Evolutionary conservation across 305 asterid genomes (phyloP), one percentile per base, ranked within the genome.

Genomic region (Solanum hybrid): DNA sequence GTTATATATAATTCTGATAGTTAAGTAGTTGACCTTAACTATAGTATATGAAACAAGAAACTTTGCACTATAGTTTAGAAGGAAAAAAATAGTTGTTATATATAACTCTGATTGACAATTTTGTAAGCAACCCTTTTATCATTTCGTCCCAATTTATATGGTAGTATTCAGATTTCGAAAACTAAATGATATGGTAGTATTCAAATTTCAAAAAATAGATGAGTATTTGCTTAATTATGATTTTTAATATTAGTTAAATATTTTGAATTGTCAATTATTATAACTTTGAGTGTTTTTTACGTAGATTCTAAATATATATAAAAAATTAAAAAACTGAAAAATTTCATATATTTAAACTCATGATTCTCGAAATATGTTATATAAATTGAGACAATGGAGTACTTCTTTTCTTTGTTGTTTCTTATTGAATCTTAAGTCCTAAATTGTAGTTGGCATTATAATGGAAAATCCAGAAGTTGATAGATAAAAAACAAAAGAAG

Each of bases 141-240:
- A 10, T 1, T 39, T n/a, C n/a, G 12, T 74, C 37, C 0, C 11
- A 74, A 74, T 74, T 74, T 74, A 13, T 74, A 10, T 74, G 0
- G 8, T 13, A 29, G 3, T 4, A 14, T 28, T 13, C 6, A 8
- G 0, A 64, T 64, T 64, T 64, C 12, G 0, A 64, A 22, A 64
- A 64, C 0, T 4, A 64, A 64, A 64, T 2, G 2, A 40, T 40
- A 64, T 2, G 2, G 12, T 40, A 28, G 2, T 7, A 6, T 26
- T 26, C 71, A 20, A 0, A 61, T 61, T 61, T 61, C 5, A 0
- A 61, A 20, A 61, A 61, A 3, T 8, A 61, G 3, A 61, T 3
- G 2, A 61, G 12, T 22, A 3, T 64, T 64, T 22, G 0, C 3
- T 8, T 22, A 22, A 4, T 22, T 0, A 0, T 64, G 6, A 64